phyloP scores from a whole-genome alignment of 2,329 filamentous ascomycete genomes.

The Penicillium rolfsii region DNA sequence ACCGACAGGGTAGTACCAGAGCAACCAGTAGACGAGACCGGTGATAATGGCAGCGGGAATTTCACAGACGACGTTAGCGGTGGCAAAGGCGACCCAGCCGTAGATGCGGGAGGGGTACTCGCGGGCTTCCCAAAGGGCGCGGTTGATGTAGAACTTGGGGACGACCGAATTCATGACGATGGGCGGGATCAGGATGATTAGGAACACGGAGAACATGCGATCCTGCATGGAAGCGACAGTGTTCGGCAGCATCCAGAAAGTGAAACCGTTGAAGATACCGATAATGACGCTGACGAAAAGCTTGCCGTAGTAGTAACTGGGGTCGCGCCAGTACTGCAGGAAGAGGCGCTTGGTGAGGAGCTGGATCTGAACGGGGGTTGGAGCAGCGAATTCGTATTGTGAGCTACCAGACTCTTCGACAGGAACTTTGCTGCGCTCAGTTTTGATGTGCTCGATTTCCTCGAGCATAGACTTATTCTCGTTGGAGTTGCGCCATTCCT shows the following conservation, averaged over 20 bases:
- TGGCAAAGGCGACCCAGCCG: conserved; percentile 75
- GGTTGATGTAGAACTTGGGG: conserved; percentile 76
- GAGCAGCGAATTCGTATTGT: conserved; percentile 67
- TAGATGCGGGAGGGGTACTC: conserved; percentile 77
- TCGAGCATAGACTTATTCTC: conserved; percentile 62
- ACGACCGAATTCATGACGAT: conserved; percentile 73
- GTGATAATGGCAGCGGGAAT: conserved; percentile 70
- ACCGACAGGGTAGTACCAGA: conserved; percentile 78
- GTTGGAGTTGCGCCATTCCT: conserved; percentile 70
- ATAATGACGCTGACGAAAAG: conserved; percentile 72
- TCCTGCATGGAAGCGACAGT: conserved; percentile 72
- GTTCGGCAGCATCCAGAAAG: conserved; percentile 71
- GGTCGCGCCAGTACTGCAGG: conserved; percentile 73
- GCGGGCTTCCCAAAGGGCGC: conserved; percentile 71
- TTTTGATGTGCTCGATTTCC: conserved; percentile 68
- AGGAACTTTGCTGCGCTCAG: conserved; percentile 57
- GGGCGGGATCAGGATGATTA: conserved; percentile 68
- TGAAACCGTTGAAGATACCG: conserved; percentile 79
- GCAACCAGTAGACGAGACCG: conserved; percentile 68
- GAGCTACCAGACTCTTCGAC: conserved; percentile 42
- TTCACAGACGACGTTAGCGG: conserved; percentile 72
- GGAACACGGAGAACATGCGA: conserved; percentile 73
- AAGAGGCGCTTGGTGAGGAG: conserved; percentile 73
- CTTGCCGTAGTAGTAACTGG: conserved; percentile 76
- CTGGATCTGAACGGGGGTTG: conserved; percentile 63